phyloP scores from a whole-genome alignment of 108 stramenopile species.

The Aureococcus anophagefferens region DNA sequence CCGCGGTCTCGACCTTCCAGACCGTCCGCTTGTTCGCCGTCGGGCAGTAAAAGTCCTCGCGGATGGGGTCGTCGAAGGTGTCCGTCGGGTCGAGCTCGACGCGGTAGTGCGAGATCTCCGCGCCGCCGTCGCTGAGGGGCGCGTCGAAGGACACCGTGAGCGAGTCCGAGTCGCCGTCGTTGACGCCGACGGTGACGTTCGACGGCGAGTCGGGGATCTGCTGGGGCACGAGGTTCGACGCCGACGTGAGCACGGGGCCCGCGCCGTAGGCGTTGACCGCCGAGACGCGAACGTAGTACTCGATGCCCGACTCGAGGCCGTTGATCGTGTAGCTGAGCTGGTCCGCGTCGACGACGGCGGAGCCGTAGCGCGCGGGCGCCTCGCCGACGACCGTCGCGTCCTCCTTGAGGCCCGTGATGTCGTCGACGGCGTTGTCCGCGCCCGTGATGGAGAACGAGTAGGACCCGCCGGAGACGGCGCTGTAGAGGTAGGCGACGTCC shows the following conservation, averaged over 20 bases:
- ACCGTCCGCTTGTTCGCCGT: slow-evolving; percentile 46
- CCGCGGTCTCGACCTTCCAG: slow-evolving; percentile 39
- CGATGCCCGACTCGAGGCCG: slow-evolving; percentile 48
- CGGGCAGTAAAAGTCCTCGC: slow-evolving; percentile 57
- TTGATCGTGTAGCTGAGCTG: slow-evolving; percentile 42
- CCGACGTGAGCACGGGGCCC: slow-evolving; percentile 36
- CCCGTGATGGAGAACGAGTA: slow-evolving; percentile 39
- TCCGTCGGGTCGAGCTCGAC: slow-evolving; percentile 65
- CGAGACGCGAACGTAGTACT: slow-evolving; percentile 58
- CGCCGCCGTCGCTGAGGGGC: slow-evolving; percentile 55
- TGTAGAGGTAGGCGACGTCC: slow-evolving; percentile 36
- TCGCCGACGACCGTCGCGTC: slow-evolving; percentile 48
- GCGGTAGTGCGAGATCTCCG: slow-evolving; percentile 52
- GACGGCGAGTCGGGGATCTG: slow-evolving; percentile 52
- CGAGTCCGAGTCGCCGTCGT: slow-evolving; percentile 48
- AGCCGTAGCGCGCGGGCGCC: slow-evolving; percentile 47
- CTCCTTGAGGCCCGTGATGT: slow-evolving; percentile 17
- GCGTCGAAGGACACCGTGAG: slow-evolving; percentile 46
- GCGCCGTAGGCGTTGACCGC: slow-evolving; percentile 60
- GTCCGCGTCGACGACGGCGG: slow-evolving; percentile 32
- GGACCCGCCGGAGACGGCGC: slow-evolving; percentile 45
- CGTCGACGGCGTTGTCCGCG: slow-evolving; percentile 49
- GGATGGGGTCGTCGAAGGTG: slow-evolving; percentile 59
- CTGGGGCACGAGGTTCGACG: slow-evolving; percentile 39
- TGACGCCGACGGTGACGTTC: slow-evolving; percentile 48